Evolutionary conservation across 106 monocot species (phyloP), one percentile per base, ranked within the genome.

Genomic region (Acorus calamus): DNA sequence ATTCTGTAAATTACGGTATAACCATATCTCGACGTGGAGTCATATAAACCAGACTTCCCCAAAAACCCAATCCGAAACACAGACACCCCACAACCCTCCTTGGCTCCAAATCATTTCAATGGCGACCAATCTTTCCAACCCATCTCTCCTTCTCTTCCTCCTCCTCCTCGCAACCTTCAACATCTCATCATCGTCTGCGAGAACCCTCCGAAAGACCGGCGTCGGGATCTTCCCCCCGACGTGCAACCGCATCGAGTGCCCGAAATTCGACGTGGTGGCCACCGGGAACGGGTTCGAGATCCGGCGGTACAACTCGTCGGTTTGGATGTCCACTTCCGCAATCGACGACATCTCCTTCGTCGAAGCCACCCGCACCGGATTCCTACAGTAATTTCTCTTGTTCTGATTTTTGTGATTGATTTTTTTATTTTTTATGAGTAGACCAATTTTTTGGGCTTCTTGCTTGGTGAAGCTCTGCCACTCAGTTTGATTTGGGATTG

Each of bases 301-400:
- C 62, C 82, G 92, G 6, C 72, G 81, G n/a, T 93, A 83, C 80
- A 80, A 76, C 49, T 78, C 74, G 14, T 60, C 78, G 5, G 66
- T 28, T 50, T 88, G 92, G 92, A 72, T 68, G 48, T 85, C 92
- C 42, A 85, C 83, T 28, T 43, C 63, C 2, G 14, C 75, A 43
- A 88, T 88, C 46, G 78, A 83, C 4, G 83, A 93, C 64, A 77
- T 88, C 72, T 93, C 92, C 52, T 65, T 93, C n/a, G 83, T 83
- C 43, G 66, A 46, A 7, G 92, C 88, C 75, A 88, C 85, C 7
- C 50, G 80, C 10, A 61, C 73, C 8, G 92, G 75, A 3, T 93
- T 93, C 71, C 48, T 83, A 7, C 78, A 66, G 92, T 93, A 57
- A 83, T 88, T 8, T 71, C 11, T 11, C 43, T 9, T 42, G 5